These are phyloP conservation scores for Tolypocladium paradoxum DNA, from an alignment of 2,329 filamentous ascomycete species.

Conservation along the genomic window DNA sequence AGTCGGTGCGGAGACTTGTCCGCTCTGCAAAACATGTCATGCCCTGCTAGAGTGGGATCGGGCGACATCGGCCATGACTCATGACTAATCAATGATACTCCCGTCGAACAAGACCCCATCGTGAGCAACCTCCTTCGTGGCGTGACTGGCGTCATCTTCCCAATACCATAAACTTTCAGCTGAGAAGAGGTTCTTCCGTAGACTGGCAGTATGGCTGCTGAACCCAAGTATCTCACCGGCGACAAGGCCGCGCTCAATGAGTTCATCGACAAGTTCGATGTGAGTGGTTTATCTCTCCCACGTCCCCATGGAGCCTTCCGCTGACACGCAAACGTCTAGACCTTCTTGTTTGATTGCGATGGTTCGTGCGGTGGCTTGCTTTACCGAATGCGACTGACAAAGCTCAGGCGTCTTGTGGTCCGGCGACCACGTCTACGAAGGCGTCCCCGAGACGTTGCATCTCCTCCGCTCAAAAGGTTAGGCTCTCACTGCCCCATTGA, in stretches of 20 bases:
- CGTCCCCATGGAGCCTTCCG: not conserved
- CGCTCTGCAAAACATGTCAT: not conserved
- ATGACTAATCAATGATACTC: not conserved
- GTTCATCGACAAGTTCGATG: constrained; percentile 88
- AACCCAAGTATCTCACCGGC: constrained; percentile 63
- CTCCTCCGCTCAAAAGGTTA: constrained; percentile 71
- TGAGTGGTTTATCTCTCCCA: constrained; percentile 38
- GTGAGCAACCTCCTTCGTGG: not conserved
- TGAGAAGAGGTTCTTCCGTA: not conserved
- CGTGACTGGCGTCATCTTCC: not conserved
- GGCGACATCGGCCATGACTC: not conserved
- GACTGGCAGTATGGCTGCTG: constrained; percentile 11
- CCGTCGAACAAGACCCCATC: not conserved
- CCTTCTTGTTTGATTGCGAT: constrained; percentile 92
- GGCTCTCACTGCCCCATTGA: not conserved
- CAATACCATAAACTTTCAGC: no score
- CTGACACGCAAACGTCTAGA: constrained; percentile 41
- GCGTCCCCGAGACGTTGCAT: constrained; percentile 74
- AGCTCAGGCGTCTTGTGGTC: constrained; percentile 83
- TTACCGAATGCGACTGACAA: not conserved
- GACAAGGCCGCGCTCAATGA: constrained; percentile 65
- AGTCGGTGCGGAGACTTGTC: not conserved
- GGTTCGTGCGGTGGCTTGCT: constrained; percentile 40
- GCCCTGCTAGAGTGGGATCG: not conserved
- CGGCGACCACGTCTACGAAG: constrained; percentile 79